Conservation (phyloP, 306 rosid species). For the Medicago lupulina region DNA sequence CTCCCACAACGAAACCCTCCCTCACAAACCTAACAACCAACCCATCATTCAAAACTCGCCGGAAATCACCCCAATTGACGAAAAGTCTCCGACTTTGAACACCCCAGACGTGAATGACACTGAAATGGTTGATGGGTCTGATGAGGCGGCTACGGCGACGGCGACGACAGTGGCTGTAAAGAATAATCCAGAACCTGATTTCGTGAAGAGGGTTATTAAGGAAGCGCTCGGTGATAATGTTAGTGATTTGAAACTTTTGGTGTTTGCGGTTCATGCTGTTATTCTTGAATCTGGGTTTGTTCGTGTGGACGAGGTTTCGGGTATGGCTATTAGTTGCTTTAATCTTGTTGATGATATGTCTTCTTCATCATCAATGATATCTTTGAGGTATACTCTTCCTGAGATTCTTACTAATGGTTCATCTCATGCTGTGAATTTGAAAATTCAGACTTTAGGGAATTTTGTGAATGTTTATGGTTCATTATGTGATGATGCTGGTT, state of each 20-base stretch:
- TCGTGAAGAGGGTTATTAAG: constrained; percentile 57
- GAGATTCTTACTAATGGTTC: constrained; percentile 51
- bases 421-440: constrained; percentile 52
- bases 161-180: neutral
- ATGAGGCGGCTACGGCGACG: constrained; percentile 13
- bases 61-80: neutral
- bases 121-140: constrained; percentile 52
- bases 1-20: constrained; percentile 38
- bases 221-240: constrained; percentile 52
- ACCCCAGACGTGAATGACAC: constrained; percentile 15
- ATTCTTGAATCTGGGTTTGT: constrained; percentile 81
- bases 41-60: constrained; percentile 24
- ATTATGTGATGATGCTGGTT: constrained; percentile 49
- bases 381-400: constrained; percentile 66
- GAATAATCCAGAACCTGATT: constrained; percentile 51
- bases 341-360: constrained; percentile 52
- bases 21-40: constrained; percentile 32
- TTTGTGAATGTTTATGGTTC: constrained; percentile 68
- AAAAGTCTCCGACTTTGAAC: constrained; percentile 23
- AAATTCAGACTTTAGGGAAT: constrained; percentile 65
- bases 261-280: constrained; percentile 66
- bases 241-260: constrained; percentile 52
- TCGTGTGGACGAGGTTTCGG: constrained; percentile 48
- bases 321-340: constrained; percentile 38
- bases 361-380: constrained; percentile 54